Evolutionary conservation across 495 filamentous ascomycete species (phyloP).

Genomic region (Sporormia fimetaria): DNA sequence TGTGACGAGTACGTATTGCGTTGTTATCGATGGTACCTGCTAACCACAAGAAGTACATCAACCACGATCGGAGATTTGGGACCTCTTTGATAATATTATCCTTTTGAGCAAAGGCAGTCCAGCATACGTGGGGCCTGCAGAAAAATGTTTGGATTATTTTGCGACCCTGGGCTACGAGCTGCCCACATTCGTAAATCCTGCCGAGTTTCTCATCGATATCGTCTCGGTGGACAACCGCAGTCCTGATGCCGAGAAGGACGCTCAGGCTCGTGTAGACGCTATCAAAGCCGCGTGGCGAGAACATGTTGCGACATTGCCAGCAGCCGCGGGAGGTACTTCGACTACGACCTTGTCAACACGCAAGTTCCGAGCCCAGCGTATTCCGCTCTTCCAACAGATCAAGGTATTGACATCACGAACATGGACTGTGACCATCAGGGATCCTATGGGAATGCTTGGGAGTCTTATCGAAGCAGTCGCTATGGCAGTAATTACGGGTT

Average conservation of each 20-base stretch:
- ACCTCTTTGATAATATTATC: conserved; percentile 56
- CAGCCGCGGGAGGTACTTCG: too few species aligned
- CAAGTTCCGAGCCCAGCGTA: too few species aligned
- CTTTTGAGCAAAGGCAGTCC: conserved; percentile 51
- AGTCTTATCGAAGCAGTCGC: conserved; percentile 51
- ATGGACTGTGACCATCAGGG: conserved; percentile 53
- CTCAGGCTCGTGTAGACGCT: conserved; percentile 42
- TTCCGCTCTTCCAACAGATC: conserved; percentile 47
- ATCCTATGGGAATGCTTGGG: conserved; percentile 59
- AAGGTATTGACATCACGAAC: conserved; percentile 53
- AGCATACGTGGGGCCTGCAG: conserved; percentile 50
- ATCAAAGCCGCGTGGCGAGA: conserved; percentile 45
- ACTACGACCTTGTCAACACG: background rate
- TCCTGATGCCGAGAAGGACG: conserved; percentile 47
- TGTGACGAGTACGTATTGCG: conserved; percentile 41
- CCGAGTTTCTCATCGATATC: conserved; percentile 60
- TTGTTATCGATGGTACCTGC: background rate
- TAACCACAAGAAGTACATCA: conserved; percentile 42
- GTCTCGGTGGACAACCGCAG: conserved; percentile 58
- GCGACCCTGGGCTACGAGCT: conserved; percentile 42
- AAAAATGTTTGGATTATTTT: conserved; percentile 48
- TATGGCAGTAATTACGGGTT: conserved; percentile 58
- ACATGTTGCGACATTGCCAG: too few species aligned
- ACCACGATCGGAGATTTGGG: conserved; percentile 65
- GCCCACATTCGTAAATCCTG: conserved; percentile 60